Conservation (phyloP, 2,329 filamentous ascomycete genomes). For the Ophioceras dolichostomum region DNA sequence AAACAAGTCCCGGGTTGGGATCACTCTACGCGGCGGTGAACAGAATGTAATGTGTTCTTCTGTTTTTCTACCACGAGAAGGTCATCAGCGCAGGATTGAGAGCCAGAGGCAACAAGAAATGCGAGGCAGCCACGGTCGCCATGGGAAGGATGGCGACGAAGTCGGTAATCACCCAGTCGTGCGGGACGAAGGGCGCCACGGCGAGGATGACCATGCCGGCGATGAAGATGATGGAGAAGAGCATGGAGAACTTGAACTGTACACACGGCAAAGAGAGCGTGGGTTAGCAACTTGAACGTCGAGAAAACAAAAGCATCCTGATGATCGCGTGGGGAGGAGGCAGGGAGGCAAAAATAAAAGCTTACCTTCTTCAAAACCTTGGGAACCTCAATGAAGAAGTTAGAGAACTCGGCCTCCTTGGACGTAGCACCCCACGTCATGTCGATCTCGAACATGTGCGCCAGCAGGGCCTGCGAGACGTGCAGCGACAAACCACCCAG, state of each 20-base stretch:
- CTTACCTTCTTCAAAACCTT: conserved; percentile 67
- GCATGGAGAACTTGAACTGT: conserved; percentile 61
- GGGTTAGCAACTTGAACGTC: background rate
- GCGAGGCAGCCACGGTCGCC: conserved; percentile 55
- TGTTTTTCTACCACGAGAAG: conserved; percentile 51
- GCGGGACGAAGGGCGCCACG: conserved; percentile 49
- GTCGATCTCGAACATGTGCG: conserved; percentile 76
- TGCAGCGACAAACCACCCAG: conserved; percentile 72
- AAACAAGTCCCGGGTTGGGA: too few species aligned
- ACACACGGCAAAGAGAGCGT: too few species aligned
- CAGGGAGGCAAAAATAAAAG: conserved; percentile 23
- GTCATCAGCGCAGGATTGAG: conserved; percentile 73
- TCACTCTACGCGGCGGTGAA: too few species aligned
- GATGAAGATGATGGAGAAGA: conserved; percentile 46
- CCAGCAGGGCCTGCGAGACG: conserved; percentile 65
- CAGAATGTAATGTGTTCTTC: background rate
- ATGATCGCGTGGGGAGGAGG: conserved; percentile 11
- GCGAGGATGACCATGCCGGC: conserved; percentile 53
- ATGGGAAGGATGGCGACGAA: conserved; percentile 69
- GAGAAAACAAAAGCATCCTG: background rate
- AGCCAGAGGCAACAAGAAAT: conserved; percentile 59
- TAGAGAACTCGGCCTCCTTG: conserved; percentile 70
- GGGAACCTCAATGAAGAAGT: conserved; percentile 76
- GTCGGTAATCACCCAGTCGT: conserved; percentile 54
- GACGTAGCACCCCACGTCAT: conserved; percentile 79